Conservation (phyloP, 1,284 basidiomycete species). For the Chalciporus piperatoides region DNA sequence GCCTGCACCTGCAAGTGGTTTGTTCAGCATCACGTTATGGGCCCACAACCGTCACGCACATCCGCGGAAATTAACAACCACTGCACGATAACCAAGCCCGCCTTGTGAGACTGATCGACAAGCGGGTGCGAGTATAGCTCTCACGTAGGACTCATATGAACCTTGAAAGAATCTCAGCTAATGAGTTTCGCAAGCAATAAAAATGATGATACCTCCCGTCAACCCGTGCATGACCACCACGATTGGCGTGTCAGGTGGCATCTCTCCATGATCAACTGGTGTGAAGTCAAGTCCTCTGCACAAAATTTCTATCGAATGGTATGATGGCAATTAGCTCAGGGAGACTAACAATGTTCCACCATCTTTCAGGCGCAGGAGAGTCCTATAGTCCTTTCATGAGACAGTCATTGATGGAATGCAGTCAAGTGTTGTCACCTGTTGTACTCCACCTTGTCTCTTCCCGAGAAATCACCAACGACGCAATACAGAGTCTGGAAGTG, state of each 20-base stretch:
- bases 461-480: conserved; percentile 68
- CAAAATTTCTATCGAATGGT: not conserved
- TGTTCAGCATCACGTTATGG: conserved; percentile 9
- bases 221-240: conserved; percentile 84
- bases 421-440: conserved; percentile 43
- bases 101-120: conserved; percentile 66
- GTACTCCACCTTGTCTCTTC: conserved; percentile 65
- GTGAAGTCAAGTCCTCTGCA: conserved; percentile 72
- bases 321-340: not conserved
- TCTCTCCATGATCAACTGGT: conserved; percentile 48
- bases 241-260: conserved; percentile 69
- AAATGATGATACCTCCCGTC: conserved; percentile 63
- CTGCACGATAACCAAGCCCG: conserved; percentile 82
- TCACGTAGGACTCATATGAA: conserved; percentile 86
- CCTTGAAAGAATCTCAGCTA: conserved; percentile 42
- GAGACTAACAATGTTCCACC: conserved; percentile 65
- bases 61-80: conserved; percentile 90
- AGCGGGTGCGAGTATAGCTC: conserved; percentile 72
- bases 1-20: conserved; percentile 59
- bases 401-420: not conserved
- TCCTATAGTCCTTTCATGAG: conserved; percentile 36
- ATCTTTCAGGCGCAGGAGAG: conserved; percentile 57
- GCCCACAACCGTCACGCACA: conserved; percentile 50
- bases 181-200: conserved; percentile 1
- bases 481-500: conserved; percentile 73